Percentiles rank a stretch among this genome's conserved stretches.
Evolutionary conservation across 1,284 basidiomycete genomes (phyloP).

Genomic region (Irpex sp.): DNA sequence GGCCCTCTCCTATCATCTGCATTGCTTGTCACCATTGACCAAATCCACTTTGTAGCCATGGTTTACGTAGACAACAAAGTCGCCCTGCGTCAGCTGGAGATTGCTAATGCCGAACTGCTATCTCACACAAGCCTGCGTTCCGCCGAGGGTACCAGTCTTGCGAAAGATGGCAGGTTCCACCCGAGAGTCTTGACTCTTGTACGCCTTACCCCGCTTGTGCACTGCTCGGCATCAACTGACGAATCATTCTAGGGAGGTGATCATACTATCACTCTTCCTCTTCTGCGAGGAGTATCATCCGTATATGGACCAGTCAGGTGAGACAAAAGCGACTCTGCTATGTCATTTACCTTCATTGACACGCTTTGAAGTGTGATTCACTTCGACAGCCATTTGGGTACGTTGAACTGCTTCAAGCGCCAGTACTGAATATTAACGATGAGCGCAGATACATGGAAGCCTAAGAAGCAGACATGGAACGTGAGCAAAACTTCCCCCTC

Average conservation of each 20-base stretch:
- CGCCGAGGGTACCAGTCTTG: slow-evolving; percentile 21
- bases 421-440: neutral
- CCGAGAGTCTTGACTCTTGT: slow-evolving; percentile 34
- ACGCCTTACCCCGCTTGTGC: neutral
- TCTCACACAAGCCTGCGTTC: slow-evolving; percentile 18
- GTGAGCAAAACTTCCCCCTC: slow-evolving; percentile 8
- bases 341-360: neutral
- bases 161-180: slow-evolving; percentile 33
- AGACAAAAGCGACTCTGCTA: neutral
- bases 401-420: slow-evolving; percentile 1
- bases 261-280: slow-evolving; percentile 37
- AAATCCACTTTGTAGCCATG: slow-evolving; percentile 23
- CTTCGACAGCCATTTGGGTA: slow-evolving; percentile 37
- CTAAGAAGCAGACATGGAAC: slow-evolving; percentile 10
- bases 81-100: slow-evolving; percentile 32
- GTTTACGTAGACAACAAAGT: slow-evolving; percentile 32
- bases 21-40: neutral
- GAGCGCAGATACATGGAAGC: slow-evolving; percentile 30
- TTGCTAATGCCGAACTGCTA: slow-evolving; percentile 27
- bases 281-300: slow-evolving; percentile 32
- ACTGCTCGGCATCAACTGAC: neutral
- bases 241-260: slow-evolving; percentile 29
- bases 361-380: slow-evolving; percentile 31
- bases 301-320: slow-evolving; percentile 35
- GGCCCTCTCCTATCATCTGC: neutral